Conservation (phyloP, 352 stramenopile genomes). For the Phytophthora capsici region DNA sequence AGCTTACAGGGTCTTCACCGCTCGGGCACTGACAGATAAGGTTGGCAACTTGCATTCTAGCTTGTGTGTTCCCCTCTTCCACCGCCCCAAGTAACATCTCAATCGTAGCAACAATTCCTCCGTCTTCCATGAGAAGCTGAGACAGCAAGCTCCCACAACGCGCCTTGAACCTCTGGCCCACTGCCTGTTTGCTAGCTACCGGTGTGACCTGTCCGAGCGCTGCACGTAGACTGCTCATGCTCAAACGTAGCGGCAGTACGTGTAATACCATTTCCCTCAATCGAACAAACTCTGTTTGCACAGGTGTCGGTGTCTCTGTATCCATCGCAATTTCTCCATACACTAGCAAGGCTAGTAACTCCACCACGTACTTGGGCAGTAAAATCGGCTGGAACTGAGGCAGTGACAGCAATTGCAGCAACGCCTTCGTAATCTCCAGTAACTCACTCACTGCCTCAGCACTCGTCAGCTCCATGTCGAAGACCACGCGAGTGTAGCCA, state of each 20-base stretch:
- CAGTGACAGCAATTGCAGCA: conserved; percentile 70
- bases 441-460: conserved; percentile 38
- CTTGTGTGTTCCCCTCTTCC: conserved; percentile 87
- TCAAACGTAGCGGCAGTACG: conserved; percentile 67
- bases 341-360: conserved; percentile 74
- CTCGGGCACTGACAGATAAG: conserved; percentile 78
- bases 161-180: conserved; percentile 61
- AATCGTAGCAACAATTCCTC: conserved; percentile 80
- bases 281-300: conserved; percentile 44
- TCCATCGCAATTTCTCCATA: conserved; percentile 48
- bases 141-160: conserved; percentile 68
- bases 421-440: conserved; percentile 44
- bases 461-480: conserved; percentile 11
- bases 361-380: conserved; percentile 79
- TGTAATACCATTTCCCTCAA: conserved; percentile 51
- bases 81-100: conserved; percentile 81
- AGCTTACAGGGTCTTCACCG: conserved; percentile 45
- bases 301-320: conserved; percentile 12
- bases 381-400: conserved; percentile 82
- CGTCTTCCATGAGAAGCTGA: conserved; percentile 66
- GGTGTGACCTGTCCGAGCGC: conserved; percentile 57
- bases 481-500: conserved; percentile 19
- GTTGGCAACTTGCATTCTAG: conserved; percentile 79
- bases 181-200: conserved; percentile 11
- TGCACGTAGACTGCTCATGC: conserved; percentile 77